Evolutionary conservation across 768 basidiomycete genomes (phyloP).

Genomic region (Suillus weaverae): DNA sequence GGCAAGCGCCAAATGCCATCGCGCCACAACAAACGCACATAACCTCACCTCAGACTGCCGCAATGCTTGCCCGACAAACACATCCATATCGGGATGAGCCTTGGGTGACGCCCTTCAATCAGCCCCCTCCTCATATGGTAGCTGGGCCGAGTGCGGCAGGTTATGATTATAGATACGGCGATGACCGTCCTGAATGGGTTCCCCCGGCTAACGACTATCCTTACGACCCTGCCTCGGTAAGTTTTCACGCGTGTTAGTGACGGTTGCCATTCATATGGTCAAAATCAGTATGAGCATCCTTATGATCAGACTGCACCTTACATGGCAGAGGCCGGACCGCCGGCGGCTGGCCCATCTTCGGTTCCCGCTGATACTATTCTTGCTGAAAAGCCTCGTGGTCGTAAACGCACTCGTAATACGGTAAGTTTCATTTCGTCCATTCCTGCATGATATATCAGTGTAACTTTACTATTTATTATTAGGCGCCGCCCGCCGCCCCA

Average conservation of each 20-base stretch:
- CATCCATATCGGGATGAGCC: conserved; percentile 48
- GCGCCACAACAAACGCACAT: conserved; percentile 67
- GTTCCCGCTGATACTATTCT: conserved; percentile 23
- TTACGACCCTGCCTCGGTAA: conserved; percentile 54
- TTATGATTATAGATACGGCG: conserved; percentile 64
- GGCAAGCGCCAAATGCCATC: conserved; percentile 63
- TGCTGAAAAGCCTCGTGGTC: conserved; percentile 56
- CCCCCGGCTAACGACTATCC: conserved; percentile 45
- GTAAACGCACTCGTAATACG: conserved; percentile 66
- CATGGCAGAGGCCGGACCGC: conserved; percentile 52
- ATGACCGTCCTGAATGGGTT: conserved; percentile 54
- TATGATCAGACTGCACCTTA: conserved; percentile 61
- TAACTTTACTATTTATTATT: conserved; percentile 7
- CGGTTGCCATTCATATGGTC: conserved; percentile 10
- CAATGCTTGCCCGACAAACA: conserved; percentile 46
- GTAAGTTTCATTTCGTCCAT: conserved; percentile 31
- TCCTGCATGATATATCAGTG: conserved; percentile 7
- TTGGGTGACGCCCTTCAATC: conserved; percentile 60
- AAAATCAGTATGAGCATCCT: conserved; percentile 49
- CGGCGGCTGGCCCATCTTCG: conserved; percentile 43
- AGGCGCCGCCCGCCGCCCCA: conserved; percentile 66
- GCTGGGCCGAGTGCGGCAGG: conserved; percentile 42
- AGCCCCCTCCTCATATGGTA: conserved; percentile 49
- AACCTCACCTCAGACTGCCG: conserved; percentile 45
- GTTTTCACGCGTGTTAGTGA: conserved; percentile 17